phyloP scores from a whole-genome alignment of 169 alveolate genomes.

The Cyclospora cayetanensis region DNA sequence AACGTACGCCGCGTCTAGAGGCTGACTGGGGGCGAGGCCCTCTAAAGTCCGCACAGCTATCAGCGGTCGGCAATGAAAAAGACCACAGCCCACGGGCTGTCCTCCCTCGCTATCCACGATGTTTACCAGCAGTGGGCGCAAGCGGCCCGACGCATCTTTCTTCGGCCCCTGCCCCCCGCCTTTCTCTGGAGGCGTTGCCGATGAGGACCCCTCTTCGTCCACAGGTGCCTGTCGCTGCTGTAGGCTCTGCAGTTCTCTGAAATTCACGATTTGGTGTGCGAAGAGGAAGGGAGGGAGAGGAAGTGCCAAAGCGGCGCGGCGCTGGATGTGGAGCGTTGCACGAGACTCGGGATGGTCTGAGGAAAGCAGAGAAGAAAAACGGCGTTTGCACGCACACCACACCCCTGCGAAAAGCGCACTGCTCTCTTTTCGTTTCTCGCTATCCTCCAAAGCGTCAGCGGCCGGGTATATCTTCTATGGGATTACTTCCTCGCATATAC shows the following conservation, averaged over 20 bases:
- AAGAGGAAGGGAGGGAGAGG: constrained; percentile 30
- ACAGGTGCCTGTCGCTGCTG: no score
- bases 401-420: no score
- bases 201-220: no score
- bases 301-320: not conserved
- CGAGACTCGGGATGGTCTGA: constrained; percentile 35
- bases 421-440: no score
- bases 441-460: no score
- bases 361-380: not conserved
- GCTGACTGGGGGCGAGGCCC: not conserved
- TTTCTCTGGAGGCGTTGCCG: no score
- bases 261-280: constrained; percentile 28
- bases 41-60: constrained; percentile 25
- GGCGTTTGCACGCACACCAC: no score
- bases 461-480: no score
- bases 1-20: not conserved
- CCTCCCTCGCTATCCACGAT: constrained; percentile 8
- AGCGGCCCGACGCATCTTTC: not conserved
- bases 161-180: no score
- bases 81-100: not conserved
- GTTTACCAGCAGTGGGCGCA: constrained; percentile 5
- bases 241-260: constrained; percentile 12
- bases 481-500: no score
- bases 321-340: constrained; percentile 8
- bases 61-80: constrained; percentile 37